A percentile compares a stretch with the other conserved stretches of the same genome.
phyloP scores from a whole-genome alignment of 2,329 filamentous ascomycete genomes.

The Diaporthe batatas region DNA sequence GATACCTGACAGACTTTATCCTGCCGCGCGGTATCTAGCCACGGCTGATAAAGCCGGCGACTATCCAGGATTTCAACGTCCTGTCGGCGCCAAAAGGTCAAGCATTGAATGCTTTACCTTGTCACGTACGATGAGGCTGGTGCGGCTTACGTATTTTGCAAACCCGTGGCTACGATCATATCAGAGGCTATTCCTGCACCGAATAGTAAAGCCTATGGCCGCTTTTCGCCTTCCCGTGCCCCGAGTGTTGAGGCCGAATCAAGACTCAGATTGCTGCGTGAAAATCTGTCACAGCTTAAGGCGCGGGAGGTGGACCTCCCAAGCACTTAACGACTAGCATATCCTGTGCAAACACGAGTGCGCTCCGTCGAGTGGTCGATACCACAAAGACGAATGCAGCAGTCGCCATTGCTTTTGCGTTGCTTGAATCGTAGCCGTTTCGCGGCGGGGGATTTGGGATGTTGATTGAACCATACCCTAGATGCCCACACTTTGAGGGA shows the following conservation, averaged over 20 bases:
- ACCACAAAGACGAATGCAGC: not conserved
- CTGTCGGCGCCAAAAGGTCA: not conserved
- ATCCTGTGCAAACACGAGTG: too few species aligned
- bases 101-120: not conserved
- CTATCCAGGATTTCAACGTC: not conserved
- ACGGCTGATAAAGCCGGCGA: too few species aligned
- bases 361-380: too few species aligned
- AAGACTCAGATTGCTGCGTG: too few species aligned
- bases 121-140: too few species aligned
- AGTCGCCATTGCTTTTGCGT: not conserved
- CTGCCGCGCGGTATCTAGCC: not conserved
- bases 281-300: not conserved
- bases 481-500: too few species aligned
- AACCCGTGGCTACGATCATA: not conserved
- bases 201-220: too few species aligned
- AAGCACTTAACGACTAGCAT: not conserved
- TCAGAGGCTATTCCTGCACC: not conserved
- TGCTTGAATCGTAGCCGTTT: not conserved
- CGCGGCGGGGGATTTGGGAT: too few species aligned
- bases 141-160: not conserved
- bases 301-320: not conserved
- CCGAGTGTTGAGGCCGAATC: not conserved
- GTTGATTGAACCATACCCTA: too few species aligned
- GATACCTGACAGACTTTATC: too few species aligned
- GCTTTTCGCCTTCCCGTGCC: not conserved